Evolutionary conservation across 2,329 filamentous ascomycete genomes (phyloP).

Genomic region (Verticillium isaacii): DNA sequence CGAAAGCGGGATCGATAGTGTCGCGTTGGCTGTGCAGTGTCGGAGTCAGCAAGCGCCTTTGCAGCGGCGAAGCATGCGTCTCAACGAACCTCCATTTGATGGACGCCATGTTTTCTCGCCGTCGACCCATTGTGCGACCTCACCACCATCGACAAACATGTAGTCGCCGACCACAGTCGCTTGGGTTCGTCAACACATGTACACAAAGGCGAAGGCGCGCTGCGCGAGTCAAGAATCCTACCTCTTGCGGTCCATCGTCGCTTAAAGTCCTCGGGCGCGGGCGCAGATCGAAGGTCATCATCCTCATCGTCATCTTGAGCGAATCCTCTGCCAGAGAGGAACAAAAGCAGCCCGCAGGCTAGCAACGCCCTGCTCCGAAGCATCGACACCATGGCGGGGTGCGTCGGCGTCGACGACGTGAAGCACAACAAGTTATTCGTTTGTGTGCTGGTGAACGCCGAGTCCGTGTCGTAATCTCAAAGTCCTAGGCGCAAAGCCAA

Average conservation of each 20-base stretch:
- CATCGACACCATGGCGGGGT: not conserved
- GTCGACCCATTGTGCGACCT: slow-evolving; percentile 20
- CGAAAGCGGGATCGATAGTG: slow-evolving; percentile 26
- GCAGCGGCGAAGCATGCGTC: not conserved
- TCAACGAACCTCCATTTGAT: slow-evolving; percentile 16
- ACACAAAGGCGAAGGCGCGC: not conserved
- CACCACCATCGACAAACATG: slow-evolving; percentile 33
- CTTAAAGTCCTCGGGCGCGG: not conserved
- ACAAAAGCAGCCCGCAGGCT: not conserved
- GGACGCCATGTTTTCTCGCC: slow-evolving; percentile 15
- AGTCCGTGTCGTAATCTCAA: not conserved
- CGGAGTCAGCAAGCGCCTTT: not conserved
- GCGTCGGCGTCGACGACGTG: too few relatives aligned
- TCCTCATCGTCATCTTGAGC: not conserved
- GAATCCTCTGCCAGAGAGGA: not conserved
- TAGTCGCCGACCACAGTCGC: slow-evolving; percentile 26
- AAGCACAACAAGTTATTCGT: not conserved
- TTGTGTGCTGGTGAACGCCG: not conserved
- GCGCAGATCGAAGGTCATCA: not conserved
- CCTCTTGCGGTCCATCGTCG: not conserved
- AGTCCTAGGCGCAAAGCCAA: not conserved
- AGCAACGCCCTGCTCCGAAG: not conserved
- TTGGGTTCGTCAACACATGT: not conserved
- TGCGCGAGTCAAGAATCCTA: not conserved
- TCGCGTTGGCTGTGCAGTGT: slow-evolving; percentile 20